A percentile compares a stretch with the other conserved stretches of the same genome.
phyloP scores from a whole-genome alignment of 164 flowering plant species.

The Hamamelis virginiana region DNA sequence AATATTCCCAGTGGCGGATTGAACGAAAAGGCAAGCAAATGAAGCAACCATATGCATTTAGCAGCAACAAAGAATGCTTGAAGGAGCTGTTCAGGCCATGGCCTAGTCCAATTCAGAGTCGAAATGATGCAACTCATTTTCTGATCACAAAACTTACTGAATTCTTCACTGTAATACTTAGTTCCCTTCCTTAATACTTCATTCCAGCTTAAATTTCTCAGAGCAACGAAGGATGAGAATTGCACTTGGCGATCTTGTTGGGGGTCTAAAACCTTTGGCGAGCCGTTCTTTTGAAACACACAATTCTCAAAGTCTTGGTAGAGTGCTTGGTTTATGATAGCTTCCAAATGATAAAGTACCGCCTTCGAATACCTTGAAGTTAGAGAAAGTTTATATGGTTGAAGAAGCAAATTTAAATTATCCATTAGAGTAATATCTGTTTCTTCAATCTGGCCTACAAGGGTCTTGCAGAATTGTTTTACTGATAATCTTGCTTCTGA shows the following conservation, averaged over 20 bases:
- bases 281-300: conserved; percentile 73
- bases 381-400: conserved; percentile 59
- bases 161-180: conserved; percentile 87
- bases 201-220: conserved; percentile 90
- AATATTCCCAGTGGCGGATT: conserved; percentile 61
- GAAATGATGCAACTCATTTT: conserved; percentile 83
- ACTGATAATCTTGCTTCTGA: conserved; percentile 85
- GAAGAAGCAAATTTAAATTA: conserved; percentile 65
- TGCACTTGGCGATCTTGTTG: conserved; percentile 63
- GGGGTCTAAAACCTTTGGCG: conserved; percentile 67
- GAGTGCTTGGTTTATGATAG: conserved; percentile 74
- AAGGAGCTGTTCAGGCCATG: conserved; percentile 90
- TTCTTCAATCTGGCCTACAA: conserved; percentile 63
- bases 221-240: conserved; percentile 63
- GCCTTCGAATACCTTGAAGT: conserved; percentile 68
- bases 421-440: conserved; percentile 47
- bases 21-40: conserved; percentile 90
- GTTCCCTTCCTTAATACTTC: conserved; percentile 89
- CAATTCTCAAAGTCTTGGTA: conserved; percentile 89
- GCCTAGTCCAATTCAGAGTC: conserved; percentile 69
- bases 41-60: conserved; percentile 92
- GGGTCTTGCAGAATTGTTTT: conserved; percentile 74
- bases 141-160: conserved; percentile 89
- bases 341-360: conserved; percentile 75
- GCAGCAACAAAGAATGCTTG: conserved; percentile 90